A percentile compares a stretch with the other conserved stretches of the same genome.
Evolutionary conservation across 352 stramenopile genomes (phyloP).

Genomic region (Globisporangium abappressorium): DNA sequence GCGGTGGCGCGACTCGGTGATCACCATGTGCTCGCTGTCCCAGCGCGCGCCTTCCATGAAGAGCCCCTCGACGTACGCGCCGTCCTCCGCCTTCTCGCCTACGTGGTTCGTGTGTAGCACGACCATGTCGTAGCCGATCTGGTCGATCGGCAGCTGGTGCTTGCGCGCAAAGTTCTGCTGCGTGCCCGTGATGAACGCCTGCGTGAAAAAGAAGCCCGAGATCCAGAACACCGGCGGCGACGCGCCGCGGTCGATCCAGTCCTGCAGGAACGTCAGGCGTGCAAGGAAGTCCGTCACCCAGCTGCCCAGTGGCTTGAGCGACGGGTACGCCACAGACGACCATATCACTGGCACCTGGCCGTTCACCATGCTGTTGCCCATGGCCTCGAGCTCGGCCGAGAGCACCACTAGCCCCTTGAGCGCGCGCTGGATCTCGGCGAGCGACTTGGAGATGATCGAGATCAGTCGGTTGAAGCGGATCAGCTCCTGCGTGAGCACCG

Average conservation of each 20-base stretch:
- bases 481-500: slow-evolving; percentile 87
- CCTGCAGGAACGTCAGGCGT: slow-evolving; percentile 73
- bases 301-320: slow-evolving; percentile 89
- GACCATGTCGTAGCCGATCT: slow-evolving; percentile 87
- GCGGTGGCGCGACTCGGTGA: slow-evolving; percentile 80
- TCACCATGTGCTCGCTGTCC: slow-evolving; percentile 56
- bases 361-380: slow-evolving; percentile 93
- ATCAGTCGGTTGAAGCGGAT: slow-evolving; percentile 91
- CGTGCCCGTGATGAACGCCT: slow-evolving; percentile 93
- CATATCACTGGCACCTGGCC: slow-evolving; percentile 87
- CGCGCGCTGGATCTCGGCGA: slow-evolving; percentile 89
- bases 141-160: slow-evolving; percentile 89
- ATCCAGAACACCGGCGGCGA: slow-evolving; percentile 91
- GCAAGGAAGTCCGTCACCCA: slow-evolving; percentile 92
- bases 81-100: slow-evolving; percentile 68
- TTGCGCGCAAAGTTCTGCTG: slow-evolving; percentile 93
- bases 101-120: slow-evolving; percentile 58
- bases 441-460: slow-evolving; percentile 64
- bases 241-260: slow-evolving; percentile 75
- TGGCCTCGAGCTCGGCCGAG: slow-evolving; percentile 89
- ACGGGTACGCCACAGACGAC: slow-evolving; percentile 86
- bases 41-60: slow-evolving; percentile 89
- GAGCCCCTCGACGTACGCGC: slow-evolving; percentile 85
- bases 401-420: slow-evolving; percentile 93
- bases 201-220: slow-evolving; percentile 93